Conservation (phyloP, 2,329 filamentous ascomycete genomes). For the Arachnomyces sp. region DNA sequence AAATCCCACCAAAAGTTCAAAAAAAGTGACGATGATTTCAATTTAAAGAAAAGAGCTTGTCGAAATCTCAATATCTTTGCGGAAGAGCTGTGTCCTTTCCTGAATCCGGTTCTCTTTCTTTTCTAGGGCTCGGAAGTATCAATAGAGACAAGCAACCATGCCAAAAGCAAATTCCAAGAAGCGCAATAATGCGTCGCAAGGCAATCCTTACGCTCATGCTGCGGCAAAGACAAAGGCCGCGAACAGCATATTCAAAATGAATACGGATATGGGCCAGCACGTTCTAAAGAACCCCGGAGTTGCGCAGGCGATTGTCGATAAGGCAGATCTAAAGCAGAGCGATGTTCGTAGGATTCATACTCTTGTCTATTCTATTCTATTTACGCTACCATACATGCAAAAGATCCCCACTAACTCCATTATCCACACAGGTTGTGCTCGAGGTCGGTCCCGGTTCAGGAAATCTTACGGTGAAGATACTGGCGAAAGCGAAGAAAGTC, state of each 20-base stretch:
- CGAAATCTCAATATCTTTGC: too few species aligned
- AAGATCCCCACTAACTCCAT: constrained; percentile 3
- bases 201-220: constrained; percentile 32
- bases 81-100: too few species aligned
- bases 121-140: too few species aligned
- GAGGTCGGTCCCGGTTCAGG: constrained; percentile 89
- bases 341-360: constrained; percentile 40
- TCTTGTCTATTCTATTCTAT: neutral
- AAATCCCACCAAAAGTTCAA: neutral
- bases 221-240: constrained; percentile 43
- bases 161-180: constrained; percentile 47
- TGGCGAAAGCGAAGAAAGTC: constrained; percentile 75
- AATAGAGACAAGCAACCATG: constrained; percentile 31
- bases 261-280: constrained; percentile 80
- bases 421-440: constrained; percentile 56
- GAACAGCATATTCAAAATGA: constrained; percentile 96
- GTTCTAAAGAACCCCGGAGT: constrained; percentile 90
- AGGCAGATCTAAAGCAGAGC: constrained; percentile 82
- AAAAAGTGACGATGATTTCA: too few species aligned
- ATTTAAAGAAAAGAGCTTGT: too few species aligned
- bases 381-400: neutral
- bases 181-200: constrained; percentile 40
- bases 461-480: constrained; percentile 79
- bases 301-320: constrained; percentile 71
- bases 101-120: too few species aligned